These are phyloP conservation scores for Rhodamnia argentea DNA, from an alignment of 345 rosid genomes.

Conservation along the genomic window DNA sequence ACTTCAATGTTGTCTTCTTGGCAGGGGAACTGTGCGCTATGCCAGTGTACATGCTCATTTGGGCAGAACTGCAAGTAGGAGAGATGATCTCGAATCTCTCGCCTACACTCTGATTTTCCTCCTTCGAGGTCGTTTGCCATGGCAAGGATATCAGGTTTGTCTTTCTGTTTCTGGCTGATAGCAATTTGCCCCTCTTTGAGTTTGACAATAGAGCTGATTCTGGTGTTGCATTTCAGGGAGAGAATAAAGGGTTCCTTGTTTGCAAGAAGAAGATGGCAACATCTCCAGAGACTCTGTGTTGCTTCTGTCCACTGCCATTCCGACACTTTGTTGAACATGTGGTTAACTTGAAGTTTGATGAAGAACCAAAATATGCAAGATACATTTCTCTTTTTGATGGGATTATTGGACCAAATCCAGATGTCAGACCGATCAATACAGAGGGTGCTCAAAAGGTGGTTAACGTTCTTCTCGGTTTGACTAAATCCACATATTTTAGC, in stretches of 20 bases:
- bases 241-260: conserved; percentile 63
- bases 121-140: conserved; percentile 49
- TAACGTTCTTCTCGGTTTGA: background rate
- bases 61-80: conserved; percentile 45
- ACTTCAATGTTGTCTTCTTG: background rate
- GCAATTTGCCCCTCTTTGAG: background rate
- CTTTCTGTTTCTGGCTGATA: background rate
- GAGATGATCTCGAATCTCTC: conserved; percentile 56
- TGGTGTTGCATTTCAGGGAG: conserved; percentile 27
- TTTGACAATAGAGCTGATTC: background rate
- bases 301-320: conserved; percentile 44
- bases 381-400: conserved; percentile 37
- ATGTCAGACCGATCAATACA: conserved; percentile 31
- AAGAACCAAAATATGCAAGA: conserved; percentile 48
- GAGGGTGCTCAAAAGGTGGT: conserved; percentile 48
- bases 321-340: conserved; percentile 43
- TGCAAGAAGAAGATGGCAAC: conserved; percentile 66
- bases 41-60: conserved; percentile 59
- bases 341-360: conserved; percentile 48
- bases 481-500: background rate
- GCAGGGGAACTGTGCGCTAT: conserved; percentile 56
- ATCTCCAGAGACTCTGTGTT: conserved; percentile 42
- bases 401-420: conserved; percentile 21
- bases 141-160: conserved; percentile 53
- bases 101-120: conserved; percentile 56